Percentiles rank a stretch among this genome's conserved stretches.
Conservation (phyloP, 169 alveolate species). For the Eimeria necatrix region DNA sequence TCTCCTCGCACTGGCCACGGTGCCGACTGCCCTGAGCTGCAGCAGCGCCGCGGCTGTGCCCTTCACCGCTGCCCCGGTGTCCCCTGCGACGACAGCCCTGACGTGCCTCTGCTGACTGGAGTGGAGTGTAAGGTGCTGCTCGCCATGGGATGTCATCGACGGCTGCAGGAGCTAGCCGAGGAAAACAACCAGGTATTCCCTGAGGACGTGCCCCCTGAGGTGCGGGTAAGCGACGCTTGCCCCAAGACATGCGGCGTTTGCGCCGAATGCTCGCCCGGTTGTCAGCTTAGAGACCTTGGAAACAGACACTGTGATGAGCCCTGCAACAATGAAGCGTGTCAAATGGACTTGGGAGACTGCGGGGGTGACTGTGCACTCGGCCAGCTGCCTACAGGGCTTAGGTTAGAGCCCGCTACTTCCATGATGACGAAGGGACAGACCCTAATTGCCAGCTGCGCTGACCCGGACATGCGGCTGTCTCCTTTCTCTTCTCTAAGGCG, state of each 20-base stretch:
- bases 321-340: conserved; percentile 85
- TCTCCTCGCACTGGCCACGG: conserved; percentile 66
- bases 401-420: conserved; percentile 77
- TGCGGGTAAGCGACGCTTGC: conserved; percentile 86
- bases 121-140: conserved; percentile 83
- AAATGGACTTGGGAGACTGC: conserved; percentile 86
- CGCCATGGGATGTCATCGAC: conserved; percentile 85
- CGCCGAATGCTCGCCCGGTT: conserved; percentile 87
- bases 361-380: conserved; percentile 82
- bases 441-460: conserved; percentile 75
- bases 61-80: conserved; percentile 79
- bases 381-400: conserved; percentile 60
- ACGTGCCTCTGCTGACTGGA: conserved; percentile 80
- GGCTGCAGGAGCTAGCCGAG: conserved; percentile 83
- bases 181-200: conserved; percentile 83
- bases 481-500: conserved; percentile 75
- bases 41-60: conserved; percentile 78
- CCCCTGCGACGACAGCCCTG: conserved; percentile 85
- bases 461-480: conserved; percentile 65
- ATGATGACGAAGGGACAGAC: conserved; percentile 74
- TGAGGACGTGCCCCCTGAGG: conserved; percentile 84
- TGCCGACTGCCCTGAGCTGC: conserved; percentile 62
- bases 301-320: conserved; percentile 85
- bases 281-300: conserved; percentile 87
- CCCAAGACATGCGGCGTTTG: conserved; percentile 86